A percentile compares a stretch with the other conserved stretches of the same genome.
Evolutionary conservation across 345 rosid species (phyloP).

Genomic region (Lumnitzera littorea): DNA sequence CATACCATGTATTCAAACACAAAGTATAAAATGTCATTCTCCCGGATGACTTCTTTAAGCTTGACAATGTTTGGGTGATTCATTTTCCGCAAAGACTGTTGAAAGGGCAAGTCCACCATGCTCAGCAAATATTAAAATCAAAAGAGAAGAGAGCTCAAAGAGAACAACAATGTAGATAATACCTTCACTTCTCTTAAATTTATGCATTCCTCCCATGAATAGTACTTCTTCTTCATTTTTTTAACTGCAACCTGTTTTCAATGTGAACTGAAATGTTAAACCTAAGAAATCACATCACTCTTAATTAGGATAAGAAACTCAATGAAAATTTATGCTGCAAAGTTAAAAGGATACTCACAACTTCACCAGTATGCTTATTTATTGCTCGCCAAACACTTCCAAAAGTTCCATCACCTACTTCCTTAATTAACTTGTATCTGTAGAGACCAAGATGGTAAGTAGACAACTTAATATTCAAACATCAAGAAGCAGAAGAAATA

Average conservation of each 20-base stretch:
- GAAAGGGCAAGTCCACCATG: neutral
- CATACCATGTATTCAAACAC: constrained; percentile 44
- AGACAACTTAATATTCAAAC: neutral
- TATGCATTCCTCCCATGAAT: constrained; percentile 90
- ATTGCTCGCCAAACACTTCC: constrained; percentile 91
- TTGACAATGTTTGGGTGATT: constrained; percentile 38
- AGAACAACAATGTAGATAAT: constrained; percentile 4
- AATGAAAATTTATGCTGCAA: neutral
- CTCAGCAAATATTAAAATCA: constrained; percentile 5
- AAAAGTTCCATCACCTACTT: constrained; percentile 96
- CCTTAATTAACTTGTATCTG: constrained; percentile 82
- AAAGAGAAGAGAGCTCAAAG: neutral
- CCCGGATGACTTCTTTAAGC: constrained; percentile 36
- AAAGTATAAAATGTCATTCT: constrained; percentile 21
- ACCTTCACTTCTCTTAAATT: constrained; percentile 97
- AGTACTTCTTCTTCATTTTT: constrained; percentile 94
- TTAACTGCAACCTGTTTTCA: constrained; percentile 78
- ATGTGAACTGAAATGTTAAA: neutral
- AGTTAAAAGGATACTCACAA: constrained; percentile 41
- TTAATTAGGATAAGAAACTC: neutral
- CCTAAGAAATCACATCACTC: neutral
- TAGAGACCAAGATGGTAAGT: constrained; percentile 2
- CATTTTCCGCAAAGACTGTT: constrained; percentile 25
- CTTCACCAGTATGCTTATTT: constrained; percentile 77
- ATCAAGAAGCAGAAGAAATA: constrained; percentile 1